Percentiles rank a stretch among this genome's conserved stretches.
These are phyloP conservation scores for Rhizopogon vinicolor DNA, from an alignment of 768 basidiomycete species.

Conservation along the genomic window DNA sequence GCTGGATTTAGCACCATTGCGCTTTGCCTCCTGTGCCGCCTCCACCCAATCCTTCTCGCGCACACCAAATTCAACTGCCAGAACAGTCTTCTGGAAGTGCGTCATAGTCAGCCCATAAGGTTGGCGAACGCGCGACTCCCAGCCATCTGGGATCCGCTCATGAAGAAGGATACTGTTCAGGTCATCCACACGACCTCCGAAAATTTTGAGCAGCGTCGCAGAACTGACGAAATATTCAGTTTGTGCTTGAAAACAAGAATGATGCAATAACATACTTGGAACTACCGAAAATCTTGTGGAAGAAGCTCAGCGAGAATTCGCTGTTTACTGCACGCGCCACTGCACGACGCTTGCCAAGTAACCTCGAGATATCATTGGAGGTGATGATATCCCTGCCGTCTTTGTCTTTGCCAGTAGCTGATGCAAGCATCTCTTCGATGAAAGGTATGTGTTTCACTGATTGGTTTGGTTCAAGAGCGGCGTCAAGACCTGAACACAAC, in stretches of 20 bases:
- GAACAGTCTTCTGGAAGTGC: constrained; percentile 43
- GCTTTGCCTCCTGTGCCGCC: not conserved
- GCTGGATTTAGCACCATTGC: no score
- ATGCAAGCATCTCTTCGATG: constrained; percentile 55
- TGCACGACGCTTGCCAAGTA: constrained; percentile 55
- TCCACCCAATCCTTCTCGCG: constrained; percentile 18
- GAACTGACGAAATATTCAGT: constrained; percentile 35
- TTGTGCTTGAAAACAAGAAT: not conserved
- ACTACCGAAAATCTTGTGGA: constrained; percentile 65
- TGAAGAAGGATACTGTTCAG: constrained; percentile 53
- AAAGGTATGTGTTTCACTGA: constrained; percentile 41
- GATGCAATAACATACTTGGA: constrained; percentile 49
- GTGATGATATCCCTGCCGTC: constrained; percentile 48
- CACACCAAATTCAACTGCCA: constrained; percentile 20
- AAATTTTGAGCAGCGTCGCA: constrained; percentile 61
- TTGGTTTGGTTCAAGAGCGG: constrained; percentile 45
- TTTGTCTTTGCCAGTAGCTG: constrained; percentile 54
- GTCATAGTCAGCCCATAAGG: constrained; percentile 57
- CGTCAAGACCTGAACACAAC: constrained; percentile 48
- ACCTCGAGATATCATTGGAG: constrained; percentile 52
- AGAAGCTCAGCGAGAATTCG: constrained; percentile 44
- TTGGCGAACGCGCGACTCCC: constrained; percentile 57
- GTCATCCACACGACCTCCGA: constrained; percentile 60
- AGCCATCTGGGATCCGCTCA: constrained; percentile 67
- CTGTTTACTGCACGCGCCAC: constrained; percentile 53